Base-by-base conservation (phyloP, 2,329 filamentous ascomycete species). In the Beauveria asiatica region DNA sequence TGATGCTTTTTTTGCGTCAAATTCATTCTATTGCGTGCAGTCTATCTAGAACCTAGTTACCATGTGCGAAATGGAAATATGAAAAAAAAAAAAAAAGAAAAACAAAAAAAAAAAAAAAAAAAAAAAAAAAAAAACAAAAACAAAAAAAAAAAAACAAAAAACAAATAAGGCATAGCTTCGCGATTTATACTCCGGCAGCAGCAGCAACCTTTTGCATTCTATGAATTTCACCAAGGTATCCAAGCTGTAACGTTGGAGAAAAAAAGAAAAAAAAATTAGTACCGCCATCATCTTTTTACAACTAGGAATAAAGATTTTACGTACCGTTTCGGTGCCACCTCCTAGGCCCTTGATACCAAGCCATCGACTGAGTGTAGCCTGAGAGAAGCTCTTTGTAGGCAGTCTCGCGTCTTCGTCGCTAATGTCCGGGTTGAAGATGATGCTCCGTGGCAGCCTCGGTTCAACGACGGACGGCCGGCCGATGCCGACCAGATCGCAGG, bases 401-500 rank as follows among this genome's bases (percentile, higher is more conserved):
- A 74, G 5, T 39, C 61, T 68, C 3, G 74, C 73, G 11, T 74
- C 72, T 21, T 67, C 66, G 45, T 74, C 70, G 10, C 65, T 64
- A 19, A 76, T 52, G 54, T 73, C 67, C 25, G 61, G 45, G 64
- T 76, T 75, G 17, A 75, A 64, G 0, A 76, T 65, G n/a, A 68
- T 63, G 52, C 67, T 71, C 48, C 67, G 65, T 1, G 76, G 76
- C 13, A 77, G 60, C 2, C 56, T 46, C 0, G 76, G 74, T 57
- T 78, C 72, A 0, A 77, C 41, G 0, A 73, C 67, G 0, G 76
- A 67, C 11, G 76, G 76, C 3, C 77, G 64, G 0, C 66, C 76
- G 1, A 78, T 57, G 2, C 76, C 77, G 17, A 78, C 66, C 2
- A 78, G 58, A 33, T 79, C 76, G 50, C 77, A 78, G 5, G 67